Evolutionary conservation across 225 moss, liverwort and hornwort species (phyloP), one percentile per base, ranked within the genome.

Genomic region (Straminergon stramineum): DNA sequence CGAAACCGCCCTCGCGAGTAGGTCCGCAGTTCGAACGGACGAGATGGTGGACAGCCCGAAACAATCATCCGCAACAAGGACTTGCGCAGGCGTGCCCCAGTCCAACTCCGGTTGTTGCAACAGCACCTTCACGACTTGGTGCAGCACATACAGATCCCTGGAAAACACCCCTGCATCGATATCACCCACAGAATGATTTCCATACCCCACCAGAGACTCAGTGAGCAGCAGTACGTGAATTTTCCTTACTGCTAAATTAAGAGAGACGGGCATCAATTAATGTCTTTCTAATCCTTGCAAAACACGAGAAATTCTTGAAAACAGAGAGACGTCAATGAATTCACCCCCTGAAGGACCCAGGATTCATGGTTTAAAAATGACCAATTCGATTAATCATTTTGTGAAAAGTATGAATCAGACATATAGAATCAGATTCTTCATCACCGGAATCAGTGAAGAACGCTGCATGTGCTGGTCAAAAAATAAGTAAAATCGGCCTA

Each of bases 31-130:
- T 75, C 96, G 94, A 84, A 94, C 93, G 60, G 96, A 94, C 67
- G 95, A 93, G 84, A 95, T 95, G 43, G 96, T 92, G 56, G 97
- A 97, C 85, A 94, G 80, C 48, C 94, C 96, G 78, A 95, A 97
- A 86, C 95, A 96, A 91, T 97, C 97, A 43, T 97, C 95, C 35
- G 96, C 97, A 57, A 97, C 89, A 77, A 96, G 92, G 83, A 97
- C 96, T 87, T 96, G 93, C 70, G 90, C 89, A 51, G 96, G 96
- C 67, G 85, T 81, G 88, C 89, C 93, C 87, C 94, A 89, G 68
- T 94, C 94, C 89, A 96, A 92, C 81, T 94, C 90, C 26, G 96
- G 94, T 79, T 91, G 92, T 74, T 96, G 96, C 88, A 97, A 89
- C 61, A 96, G 89, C 86, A 96, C 93, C 75, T 95, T 91, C 41